Base-by-base conservation (phyloP, 805 yeast genomes). In the Metschnikowia henanensis region DNA sequence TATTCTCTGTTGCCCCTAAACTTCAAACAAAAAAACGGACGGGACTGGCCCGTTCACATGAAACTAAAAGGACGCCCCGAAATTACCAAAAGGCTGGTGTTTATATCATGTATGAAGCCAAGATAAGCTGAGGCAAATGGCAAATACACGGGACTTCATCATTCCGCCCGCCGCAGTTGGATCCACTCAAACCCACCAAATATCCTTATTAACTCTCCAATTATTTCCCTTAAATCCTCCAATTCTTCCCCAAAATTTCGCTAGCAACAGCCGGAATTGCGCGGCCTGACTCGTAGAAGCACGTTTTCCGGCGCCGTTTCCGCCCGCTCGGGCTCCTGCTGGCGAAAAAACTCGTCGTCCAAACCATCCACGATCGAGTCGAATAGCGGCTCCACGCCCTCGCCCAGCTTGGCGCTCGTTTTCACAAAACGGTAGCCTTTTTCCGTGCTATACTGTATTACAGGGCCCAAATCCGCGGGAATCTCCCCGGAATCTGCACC, bases 321-420 rank as follows among this genome's bases (percentile, higher is more conserved):
- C 13, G 9, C 35, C 17, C 15, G 8, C 8, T 36, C 48, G 31
- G 23, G 29, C 4, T 41, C 46, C 30, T 54, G 56, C 13, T 57
- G 52, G 15, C 49, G 59, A 38, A 69, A 67, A 40, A 61, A 56
- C 13, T 41, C 46, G 68, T 60, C 64, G 15, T 62, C 68, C 5
- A 69, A 58, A 1, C 49, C 60, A 7, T 57, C 61, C 9, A 66
- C 57, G 3, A 71, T 58, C 7, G 53, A 45, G 35, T 64, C 63
- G 45, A 72, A 72, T 13, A 70, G 43, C 16, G 57, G 64, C 0
- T 52, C 54, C 1, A 89, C 77, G 22, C 87, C 87, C 32, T 71
- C 70, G 8, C 91, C 91, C 2, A 78, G 69, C 60, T 84, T 86
- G 2, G 96, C 91, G 49, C 91, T 82, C 1, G 89, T 81, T 46